Conservation (phyloP, 805 yeast genomes). For the Sugiyamaella qingdaonensis region DNA sequence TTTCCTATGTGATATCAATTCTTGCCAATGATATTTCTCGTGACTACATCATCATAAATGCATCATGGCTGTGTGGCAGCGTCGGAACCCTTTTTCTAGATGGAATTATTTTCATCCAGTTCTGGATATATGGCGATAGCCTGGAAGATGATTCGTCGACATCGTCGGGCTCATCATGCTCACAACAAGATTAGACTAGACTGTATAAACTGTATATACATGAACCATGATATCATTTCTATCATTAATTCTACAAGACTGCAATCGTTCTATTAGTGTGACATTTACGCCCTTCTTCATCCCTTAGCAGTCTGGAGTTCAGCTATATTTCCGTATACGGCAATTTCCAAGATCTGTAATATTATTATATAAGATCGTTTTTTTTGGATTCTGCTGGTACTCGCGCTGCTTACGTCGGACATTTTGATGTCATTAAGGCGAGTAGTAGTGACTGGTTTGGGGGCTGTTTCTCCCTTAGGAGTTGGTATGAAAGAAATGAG, state of each 20-base stretch:
- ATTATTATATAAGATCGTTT: no score
- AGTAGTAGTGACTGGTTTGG: slow-evolving; percentile 91
- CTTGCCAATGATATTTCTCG: slow-evolving; percentile 67
- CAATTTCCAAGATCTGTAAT: no score
- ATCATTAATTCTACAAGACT: background rate
- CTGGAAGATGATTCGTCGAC: slow-evolving; percentile 3
- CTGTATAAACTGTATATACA: background rate
- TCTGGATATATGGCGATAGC: slow-evolving; percentile 55
- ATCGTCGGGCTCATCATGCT: background rate
- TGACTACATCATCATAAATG: slow-evolving; percentile 70
- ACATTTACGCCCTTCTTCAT: no score
- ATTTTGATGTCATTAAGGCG: slow-evolving; percentile 36
- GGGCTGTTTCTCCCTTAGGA: slow-evolving; percentile 83
- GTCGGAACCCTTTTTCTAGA: slow-evolving; percentile 83
- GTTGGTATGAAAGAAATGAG: slow-evolving; percentile 44
- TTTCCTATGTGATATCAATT: slow-evolving; percentile 85
- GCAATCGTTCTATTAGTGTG: no score
- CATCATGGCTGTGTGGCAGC: slow-evolving; percentile 91
- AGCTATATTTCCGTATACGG: no score
- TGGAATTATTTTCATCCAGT: slow-evolving; percentile 78
- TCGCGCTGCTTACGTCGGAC: background rate
- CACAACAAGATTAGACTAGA: background rate
- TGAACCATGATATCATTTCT: background rate
- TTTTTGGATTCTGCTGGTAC: no score
- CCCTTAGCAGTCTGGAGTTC: no score